These are phyloP conservation scores for Chondrostereum purpureum DNA, from an alignment of 1,284 basidiomycete species.

Conservation along the genomic window DNA sequence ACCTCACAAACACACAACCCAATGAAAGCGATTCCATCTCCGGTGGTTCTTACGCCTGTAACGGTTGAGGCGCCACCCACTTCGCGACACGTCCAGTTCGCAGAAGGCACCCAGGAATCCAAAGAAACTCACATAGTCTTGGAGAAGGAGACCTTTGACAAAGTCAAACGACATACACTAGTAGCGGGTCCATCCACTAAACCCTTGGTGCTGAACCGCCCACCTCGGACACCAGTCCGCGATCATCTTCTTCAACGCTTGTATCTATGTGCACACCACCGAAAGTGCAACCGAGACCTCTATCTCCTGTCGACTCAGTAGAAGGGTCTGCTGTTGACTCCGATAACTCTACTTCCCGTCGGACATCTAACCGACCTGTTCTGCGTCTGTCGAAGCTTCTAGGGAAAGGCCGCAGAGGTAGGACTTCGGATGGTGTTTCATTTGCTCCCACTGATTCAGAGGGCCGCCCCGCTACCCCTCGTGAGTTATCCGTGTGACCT, in stretches of 20 bases:
- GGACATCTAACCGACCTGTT: neutral
- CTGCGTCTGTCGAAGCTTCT: neutral
- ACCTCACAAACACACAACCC: neutral
- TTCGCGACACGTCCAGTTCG: neutral
- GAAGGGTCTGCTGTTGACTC: slow-evolving; percentile 2
- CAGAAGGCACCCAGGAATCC: too few relatives aligned
- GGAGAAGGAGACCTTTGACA: too few relatives aligned
- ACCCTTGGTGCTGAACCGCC: neutral
- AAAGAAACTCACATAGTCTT: too few relatives aligned
- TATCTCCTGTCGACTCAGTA: neutral
- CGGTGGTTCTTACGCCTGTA: neutral
- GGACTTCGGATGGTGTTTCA: neutral
- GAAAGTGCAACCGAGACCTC: neutral
- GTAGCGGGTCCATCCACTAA: neutral
- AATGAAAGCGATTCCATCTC: neutral
- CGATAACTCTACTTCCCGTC: neutral
- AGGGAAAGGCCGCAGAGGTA: neutral
- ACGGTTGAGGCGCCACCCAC: neutral
- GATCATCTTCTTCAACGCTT: neutral
- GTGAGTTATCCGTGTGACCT: neutral
- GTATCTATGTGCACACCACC: neutral
- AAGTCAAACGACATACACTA: too few relatives aligned
- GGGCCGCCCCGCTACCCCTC: too few relatives aligned
- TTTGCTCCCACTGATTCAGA: neutral
- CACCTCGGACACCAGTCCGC: neutral